Evolutionary conservation across 1,284 basidiomycete species (phyloP), one percentile per base, ranked within the genome.

Genomic region (Clitocybe nebularis): DNA sequence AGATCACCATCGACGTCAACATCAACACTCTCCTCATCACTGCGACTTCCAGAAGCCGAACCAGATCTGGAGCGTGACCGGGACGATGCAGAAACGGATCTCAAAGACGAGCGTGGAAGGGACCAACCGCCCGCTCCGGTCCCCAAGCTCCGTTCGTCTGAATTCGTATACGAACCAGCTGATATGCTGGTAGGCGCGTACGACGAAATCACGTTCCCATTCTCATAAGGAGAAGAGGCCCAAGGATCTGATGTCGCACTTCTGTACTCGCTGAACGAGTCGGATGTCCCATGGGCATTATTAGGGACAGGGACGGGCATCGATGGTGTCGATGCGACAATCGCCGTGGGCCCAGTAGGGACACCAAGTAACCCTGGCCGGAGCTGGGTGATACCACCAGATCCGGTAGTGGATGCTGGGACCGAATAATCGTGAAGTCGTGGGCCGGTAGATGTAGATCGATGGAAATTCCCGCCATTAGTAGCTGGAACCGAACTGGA

Each of bases 391-490:
- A 79, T 63, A 24, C 65, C 65, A 37, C 65, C 63, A 8, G 62
- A 48, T 7, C 58, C 60, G 43, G 61, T 54, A 6, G 62, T 55
- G 14, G 58, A 50, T 39, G 56, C 54, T 23, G 72, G 68, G 34
- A 83, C 58, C 14, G 74, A 53, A 54, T 82, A 85, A 56, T 85
- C 77, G 49, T 84, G 80, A 56, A 86, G 61, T 26, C 78, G 71
- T 3, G 83, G 81, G 1, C 79, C 78, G 11, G 64, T 58, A 10
- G 70, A 71, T 0, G 62, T 58, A 2, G 70, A 56, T 17, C 64
- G 61, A 33, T 39, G 39, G 35, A 50, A 52, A 23, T 46, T 44
- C n/a, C 46, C 51, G 29, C 14, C 19, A 7, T 13, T 17, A 37
- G 28, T 46, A 16, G 54, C 53, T 2, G 67, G 67, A 4, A 68